Conservation (phyloP, 257 asterid genomes). For the Jasminum sambac region DNA sequence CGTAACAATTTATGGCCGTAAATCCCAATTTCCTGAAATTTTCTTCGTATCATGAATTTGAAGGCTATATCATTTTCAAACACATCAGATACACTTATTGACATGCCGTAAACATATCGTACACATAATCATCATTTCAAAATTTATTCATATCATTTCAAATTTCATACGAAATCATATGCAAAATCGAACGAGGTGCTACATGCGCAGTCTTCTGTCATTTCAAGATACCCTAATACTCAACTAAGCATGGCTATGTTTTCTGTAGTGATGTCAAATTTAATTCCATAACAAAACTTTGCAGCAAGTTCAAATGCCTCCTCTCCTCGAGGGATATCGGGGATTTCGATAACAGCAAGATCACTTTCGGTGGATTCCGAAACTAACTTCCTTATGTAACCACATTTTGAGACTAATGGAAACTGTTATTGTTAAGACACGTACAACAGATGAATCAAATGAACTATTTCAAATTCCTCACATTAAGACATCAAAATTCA, state of each 20-base stretch:
- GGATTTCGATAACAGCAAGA: constrained; percentile 48
- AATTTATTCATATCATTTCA: too few species aligned
- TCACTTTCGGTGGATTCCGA: constrained; percentile 53
- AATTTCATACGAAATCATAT: too few species aligned
- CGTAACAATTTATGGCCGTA: too few species aligned
- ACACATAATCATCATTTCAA: too few species aligned
- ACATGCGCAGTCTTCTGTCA: constrained; percentile 84
- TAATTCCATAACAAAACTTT: constrained; percentile 82
- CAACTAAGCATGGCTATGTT: constrained; percentile 80
- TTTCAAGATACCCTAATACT: constrained; percentile 67
- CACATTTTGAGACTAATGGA: constrained; percentile 83
- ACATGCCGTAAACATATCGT: too few species aligned
- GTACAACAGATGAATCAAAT: background rate
- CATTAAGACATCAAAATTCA: background rate
- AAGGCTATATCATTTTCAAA: too few species aligned
- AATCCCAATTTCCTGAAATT: too few species aligned
- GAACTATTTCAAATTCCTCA: background rate
- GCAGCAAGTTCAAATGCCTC: constrained; percentile 86
- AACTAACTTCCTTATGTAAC: constrained; percentile 57
- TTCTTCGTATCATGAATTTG: too few species aligned
- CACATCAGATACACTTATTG: too few species aligned
- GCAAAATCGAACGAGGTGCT: too few species aligned
- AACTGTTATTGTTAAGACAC: constrained; percentile 44
- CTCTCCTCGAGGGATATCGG: constrained; percentile 76
- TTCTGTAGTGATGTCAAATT: constrained; percentile 66